Evolutionary conservation across 345 rosid genomes (phyloP), one percentile per base, ranked within the genome.

Genomic region (Eucalyptus curtisii): DNA sequence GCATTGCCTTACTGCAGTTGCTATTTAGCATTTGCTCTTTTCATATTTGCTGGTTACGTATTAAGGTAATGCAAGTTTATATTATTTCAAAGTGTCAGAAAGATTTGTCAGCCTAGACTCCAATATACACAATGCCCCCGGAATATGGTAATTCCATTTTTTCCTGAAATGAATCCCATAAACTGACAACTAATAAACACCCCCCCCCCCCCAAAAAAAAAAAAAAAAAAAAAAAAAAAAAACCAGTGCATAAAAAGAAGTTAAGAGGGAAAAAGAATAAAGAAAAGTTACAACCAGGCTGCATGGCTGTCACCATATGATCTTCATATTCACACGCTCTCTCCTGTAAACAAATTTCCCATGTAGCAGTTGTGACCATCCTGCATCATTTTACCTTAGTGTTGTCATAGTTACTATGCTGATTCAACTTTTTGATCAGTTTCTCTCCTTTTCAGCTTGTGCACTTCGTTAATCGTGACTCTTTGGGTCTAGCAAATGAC

Each of bases 381-480:
- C 84, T 40, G 47, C 47, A 76, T 76, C 84, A 76, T 76, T 40
- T 76, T 76, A 76, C 87, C 27, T 52, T 10, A 13, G 45, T 52
- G 61, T 52, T 13, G 40, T 52, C 30, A 50, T 86, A 31, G 33
- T 47, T 76, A 40, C 12, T 33, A 48, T 64, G 50, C 80, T 31
- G 50, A 53, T 79, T 89, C 71, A 10, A 71, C 82, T 59, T 17
- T 42, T 55, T 89, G 81, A 89, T 80, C 76, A 87, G 45, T 64
- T 68, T 92, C 93, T 89, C 86, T 88, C 89, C 88, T 91, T 94
- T 95, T 91, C 98, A 98, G 99, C 98, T 96, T 87, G 98, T 98
- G 92, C 99, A 98, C 95, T 97, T 93, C 92, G 98, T 98, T 92
- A 98, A 98, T 91, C 99, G 97, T 91, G 99, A 98, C 94, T 95